These are phyloP conservation scores for Linum trigynum DNA, from an alignment of 345 rosid species.

Conservation along the genomic window DNA sequence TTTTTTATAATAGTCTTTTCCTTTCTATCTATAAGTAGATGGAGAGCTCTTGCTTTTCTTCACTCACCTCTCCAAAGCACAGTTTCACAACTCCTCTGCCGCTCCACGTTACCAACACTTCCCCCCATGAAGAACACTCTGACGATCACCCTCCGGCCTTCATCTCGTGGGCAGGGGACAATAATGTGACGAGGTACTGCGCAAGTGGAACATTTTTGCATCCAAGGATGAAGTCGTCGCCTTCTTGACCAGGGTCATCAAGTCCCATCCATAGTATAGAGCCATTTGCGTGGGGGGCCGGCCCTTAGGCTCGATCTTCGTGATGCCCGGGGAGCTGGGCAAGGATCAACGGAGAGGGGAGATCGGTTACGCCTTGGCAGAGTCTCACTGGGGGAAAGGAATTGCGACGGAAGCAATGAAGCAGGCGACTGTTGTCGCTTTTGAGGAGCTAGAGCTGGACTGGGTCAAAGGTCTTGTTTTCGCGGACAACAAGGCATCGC, in stretches of 20 bases:
- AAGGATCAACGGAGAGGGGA: constrained; percentile 18
- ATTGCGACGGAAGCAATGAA: not conserved
- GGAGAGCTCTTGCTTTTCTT: too few species aligned
- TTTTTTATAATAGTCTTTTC: too few species aligned
- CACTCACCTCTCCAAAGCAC: too few species aligned
- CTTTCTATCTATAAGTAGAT: too few species aligned
- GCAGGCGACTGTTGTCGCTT: not conserved
- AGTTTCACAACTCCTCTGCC: too few species aligned
- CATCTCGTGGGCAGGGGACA: constrained; percentile 18
- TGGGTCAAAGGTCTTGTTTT: not conserved
- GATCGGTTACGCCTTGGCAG: constrained; percentile 15
- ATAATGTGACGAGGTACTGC: constrained; percentile 10
- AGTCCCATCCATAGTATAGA: constrained; percentile 15
- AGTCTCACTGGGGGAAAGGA: constrained; percentile 14
- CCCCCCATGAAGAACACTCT: too few species aligned
- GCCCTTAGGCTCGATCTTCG: constrained; percentile 13
- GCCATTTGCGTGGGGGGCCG: constrained; percentile 11
- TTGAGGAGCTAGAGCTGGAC: not conserved
- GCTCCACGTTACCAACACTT: too few species aligned
- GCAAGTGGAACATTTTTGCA: constrained; percentile 16
- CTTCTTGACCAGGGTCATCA: constrained; percentile 14
- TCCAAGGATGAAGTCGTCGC: constrained; percentile 6
- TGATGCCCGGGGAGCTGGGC: constrained; percentile 7
- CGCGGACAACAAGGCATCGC: not conserved
- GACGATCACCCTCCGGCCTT: constrained; percentile 15